phyloP scores from a whole-genome alignment of 208 protist genomes.

The Leishmania tarentolae region DNA sequence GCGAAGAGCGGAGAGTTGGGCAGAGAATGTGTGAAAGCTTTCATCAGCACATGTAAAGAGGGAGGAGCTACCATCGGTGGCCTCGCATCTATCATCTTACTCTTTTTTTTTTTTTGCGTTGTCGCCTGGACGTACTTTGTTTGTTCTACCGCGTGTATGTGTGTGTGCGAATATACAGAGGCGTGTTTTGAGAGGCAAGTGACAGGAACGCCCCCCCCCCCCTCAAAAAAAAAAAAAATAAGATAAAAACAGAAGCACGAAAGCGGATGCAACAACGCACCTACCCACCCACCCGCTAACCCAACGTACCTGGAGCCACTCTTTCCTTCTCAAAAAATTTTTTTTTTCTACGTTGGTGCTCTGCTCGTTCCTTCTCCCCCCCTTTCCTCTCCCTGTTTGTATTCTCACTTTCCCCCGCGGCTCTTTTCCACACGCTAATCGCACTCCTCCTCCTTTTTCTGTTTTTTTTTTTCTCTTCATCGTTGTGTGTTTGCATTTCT shows the following conservation, averaged over 20 bases:
- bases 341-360: background rate
- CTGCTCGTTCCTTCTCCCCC: background rate
- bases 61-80: background rate
- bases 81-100: background rate
- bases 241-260: too few relatives aligned
- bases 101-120: background rate
- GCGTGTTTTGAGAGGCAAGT: too few relatives aligned
- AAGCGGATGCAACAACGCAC: background rate
- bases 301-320: background rate
- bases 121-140: background rate
- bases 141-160: background rate
- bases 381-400: background rate
- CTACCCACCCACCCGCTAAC: too few relatives aligned
- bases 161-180: too few relatives aligned
- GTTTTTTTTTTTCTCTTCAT: conserved; percentile 7
- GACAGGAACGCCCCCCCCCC: too few relatives aligned
- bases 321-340: background rate
- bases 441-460: too few relatives aligned
- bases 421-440: background rate
- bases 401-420: background rate
- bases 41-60: background rate
- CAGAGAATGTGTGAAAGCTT: background rate
- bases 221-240: too few relatives aligned
- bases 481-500: conserved; percentile 5
- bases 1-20: background rate